These are phyloP conservation scores for Hypoxylon rickii DNA, from an alignment of 495 filamentous ascomycete genomes.

Conservation along the genomic window DNA sequence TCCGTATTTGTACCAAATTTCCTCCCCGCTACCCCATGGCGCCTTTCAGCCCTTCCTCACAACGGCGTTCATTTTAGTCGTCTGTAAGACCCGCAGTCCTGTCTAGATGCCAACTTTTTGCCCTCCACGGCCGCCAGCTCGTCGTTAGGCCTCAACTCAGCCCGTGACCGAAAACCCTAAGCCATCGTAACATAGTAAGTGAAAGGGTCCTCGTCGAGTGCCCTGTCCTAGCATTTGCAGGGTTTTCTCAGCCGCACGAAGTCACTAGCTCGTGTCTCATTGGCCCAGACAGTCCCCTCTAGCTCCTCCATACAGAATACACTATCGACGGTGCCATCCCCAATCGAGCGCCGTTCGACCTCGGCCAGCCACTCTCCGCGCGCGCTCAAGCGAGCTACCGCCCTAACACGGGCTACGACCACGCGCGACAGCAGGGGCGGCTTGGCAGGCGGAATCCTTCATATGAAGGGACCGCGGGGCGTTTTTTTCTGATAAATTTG, in stretches of 20 bases:
- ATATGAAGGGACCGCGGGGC: background rate
- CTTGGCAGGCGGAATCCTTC: constrained; percentile 28
- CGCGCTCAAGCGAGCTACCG: constrained; percentile 11
- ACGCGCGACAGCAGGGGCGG: constrained; percentile 2
- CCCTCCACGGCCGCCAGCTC: background rate
- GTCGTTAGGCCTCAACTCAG: background rate
- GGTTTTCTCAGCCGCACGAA: constrained; percentile 31
- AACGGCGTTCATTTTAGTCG: background rate
- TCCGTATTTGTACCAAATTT: constrained; percentile 23
- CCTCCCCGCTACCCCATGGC: constrained; percentile 1
- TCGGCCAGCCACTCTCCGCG: constrained; percentile 16
- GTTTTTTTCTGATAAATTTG: constrained; percentile 22
- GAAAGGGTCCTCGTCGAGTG: background rate
- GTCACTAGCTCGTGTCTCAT: background rate
- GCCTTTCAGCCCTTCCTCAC: constrained; percentile 7
- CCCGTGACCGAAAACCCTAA: background rate
- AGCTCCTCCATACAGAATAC: background rate
- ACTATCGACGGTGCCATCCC: constrained; percentile 27
- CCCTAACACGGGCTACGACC: constrained; percentile 12
- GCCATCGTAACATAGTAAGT: background rate
- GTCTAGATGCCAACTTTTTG: constrained; percentile 3
- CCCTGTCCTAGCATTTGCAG: constrained; percentile 17
- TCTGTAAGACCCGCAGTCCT: constrained; percentile 7
- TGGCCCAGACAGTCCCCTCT: constrained; percentile 6
- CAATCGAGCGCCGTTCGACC: constrained; percentile 11